phyloP scores from a whole-genome alignment of 257 asterid species.

The Ilex aquifolium region DNA sequence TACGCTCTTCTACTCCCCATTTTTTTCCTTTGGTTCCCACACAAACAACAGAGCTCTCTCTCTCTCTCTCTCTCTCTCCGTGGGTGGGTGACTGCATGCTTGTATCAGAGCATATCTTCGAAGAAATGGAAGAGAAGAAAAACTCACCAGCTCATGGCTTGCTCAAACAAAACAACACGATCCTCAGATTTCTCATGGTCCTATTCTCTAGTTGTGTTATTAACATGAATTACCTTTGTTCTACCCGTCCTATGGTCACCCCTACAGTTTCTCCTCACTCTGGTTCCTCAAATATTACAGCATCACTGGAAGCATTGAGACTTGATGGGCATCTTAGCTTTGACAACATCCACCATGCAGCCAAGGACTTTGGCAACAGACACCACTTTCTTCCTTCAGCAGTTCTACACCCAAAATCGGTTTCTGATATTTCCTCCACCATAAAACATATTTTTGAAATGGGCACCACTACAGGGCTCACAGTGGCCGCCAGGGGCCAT shows the following conservation, averaged over 20 bases:
- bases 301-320: constrained; percentile 31
- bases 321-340: constrained; percentile 58
- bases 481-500: constrained; percentile 81
- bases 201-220: constrained; percentile 38
- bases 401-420: constrained; percentile 65
- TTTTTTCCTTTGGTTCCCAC: not conserved
- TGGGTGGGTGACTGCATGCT: not conserved
- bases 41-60: not conserved
- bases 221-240: constrained; percentile 30
- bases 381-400: constrained; percentile 54
- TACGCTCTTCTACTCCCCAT: not conserved
- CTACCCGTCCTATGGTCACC: constrained; percentile 26
- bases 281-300: constrained; percentile 18
- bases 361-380: constrained; percentile 74
- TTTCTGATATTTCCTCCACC: constrained; percentile 55
- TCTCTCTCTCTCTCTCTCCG: not conserved
- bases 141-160: constrained; percentile 17
- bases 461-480: constrained; percentile 43
- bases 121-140: constrained; percentile 18
- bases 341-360: constrained; percentile 37
- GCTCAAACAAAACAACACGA: constrained; percentile 33
- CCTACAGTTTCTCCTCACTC: constrained; percentile 23
- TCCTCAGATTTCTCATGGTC: constrained; percentile 35
- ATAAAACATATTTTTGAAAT: constrained; percentile 40
- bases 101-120: not conserved